phyloP scores from a whole-genome alignment of 2,329 filamentous ascomycete species.

The Diplodia scrobiculata region DNA sequence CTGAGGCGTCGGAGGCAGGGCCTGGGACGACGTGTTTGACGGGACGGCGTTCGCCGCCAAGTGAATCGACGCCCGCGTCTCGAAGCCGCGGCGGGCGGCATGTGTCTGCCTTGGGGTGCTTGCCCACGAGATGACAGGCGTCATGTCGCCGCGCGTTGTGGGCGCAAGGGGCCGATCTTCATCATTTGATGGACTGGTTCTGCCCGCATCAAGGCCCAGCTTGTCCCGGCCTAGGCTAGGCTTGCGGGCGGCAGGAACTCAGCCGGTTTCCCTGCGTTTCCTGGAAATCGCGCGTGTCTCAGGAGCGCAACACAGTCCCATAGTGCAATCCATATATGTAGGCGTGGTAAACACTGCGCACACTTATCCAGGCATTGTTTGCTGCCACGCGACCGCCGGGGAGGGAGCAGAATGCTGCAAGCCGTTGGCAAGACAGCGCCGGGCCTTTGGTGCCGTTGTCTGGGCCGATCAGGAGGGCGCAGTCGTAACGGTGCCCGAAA shows the following conservation, averaged over 20 bases:
- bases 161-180: slow-evolving; percentile 13
- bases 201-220: neutral
- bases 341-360: slow-evolving; percentile 4
- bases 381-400: slow-evolving; percentile 3
- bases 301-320: slow-evolving; percentile 21
- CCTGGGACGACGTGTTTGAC: neutral
- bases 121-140: slow-evolving; percentile 8
- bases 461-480: slow-evolving; percentile 24
- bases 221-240: neutral
- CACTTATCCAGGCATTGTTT: neutral
- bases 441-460: slow-evolving; percentile 1
- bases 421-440: slow-evolving; percentile 8
- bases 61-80: neutral
- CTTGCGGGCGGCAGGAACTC: slow-evolving; percentile 11
- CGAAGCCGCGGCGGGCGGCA: neutral
- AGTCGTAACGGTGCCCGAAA: slow-evolving; percentile 22
- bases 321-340: slow-evolving; percentile 16
- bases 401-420: neutral
- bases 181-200: slow-evolving; percentile 5
- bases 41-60: slow-evolving; percentile 11
- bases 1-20: neutral
- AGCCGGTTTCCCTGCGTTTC: slow-evolving; percentile 5
- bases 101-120: slow-evolving; percentile 4
- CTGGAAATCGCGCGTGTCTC: slow-evolving; percentile 18
- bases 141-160: slow-evolving; percentile 9